Evolutionary conservation across 1,139 yeast species (phyloP).

Genomic region (Suhomyces chickasaworum): DNA sequence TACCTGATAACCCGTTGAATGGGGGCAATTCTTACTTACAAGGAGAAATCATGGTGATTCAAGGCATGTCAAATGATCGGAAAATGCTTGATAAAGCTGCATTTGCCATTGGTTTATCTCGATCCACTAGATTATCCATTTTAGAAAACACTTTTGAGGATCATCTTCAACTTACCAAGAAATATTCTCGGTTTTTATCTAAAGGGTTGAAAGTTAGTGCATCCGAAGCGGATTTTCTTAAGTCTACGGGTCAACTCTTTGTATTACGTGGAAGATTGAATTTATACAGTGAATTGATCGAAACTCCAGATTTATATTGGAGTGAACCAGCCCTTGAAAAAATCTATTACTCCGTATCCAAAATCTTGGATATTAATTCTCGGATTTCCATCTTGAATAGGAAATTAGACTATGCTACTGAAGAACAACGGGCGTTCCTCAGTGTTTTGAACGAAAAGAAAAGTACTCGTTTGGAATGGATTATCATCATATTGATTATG

Average conservation of each 20-base stretch:
- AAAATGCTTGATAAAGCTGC: constrained; percentile 79
- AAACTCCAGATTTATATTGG: constrained; percentile 93
- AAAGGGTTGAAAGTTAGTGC: constrained; percentile 60
- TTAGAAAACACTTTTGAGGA: constrained; percentile 72
- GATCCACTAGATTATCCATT: constrained; percentile 83
- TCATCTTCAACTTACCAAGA: constrained; percentile 62
- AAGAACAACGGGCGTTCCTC: constrained; percentile 77
- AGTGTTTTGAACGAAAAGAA: constrained; percentile 76
- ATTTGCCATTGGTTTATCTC: constrained; percentile 81
- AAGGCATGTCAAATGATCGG: constrained; percentile 48
- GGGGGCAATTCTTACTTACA: constrained; percentile 49
- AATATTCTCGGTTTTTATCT: constrained; percentile 66
- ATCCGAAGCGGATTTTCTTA: constrained; percentile 63
- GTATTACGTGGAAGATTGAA: constrained; percentile 79
- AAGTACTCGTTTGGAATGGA: constrained; percentile 81
- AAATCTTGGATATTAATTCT: constrained; percentile 71
- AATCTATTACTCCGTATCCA: constrained; percentile 70
- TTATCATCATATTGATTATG: constrained; percentile 76
- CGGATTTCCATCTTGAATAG: constrained; percentile 78
- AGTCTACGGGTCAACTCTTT: constrained; percentile 72
- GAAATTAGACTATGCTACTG: constrained; percentile 86
- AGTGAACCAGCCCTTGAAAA: constrained; percentile 81
- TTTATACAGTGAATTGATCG: constrained; percentile 84
- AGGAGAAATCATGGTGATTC: constrained; percentile 70
- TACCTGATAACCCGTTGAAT: constrained; percentile 29